phyloP scores from a whole-genome alignment of 306 rosid species.

The Styphnolobium japonicum region DNA sequence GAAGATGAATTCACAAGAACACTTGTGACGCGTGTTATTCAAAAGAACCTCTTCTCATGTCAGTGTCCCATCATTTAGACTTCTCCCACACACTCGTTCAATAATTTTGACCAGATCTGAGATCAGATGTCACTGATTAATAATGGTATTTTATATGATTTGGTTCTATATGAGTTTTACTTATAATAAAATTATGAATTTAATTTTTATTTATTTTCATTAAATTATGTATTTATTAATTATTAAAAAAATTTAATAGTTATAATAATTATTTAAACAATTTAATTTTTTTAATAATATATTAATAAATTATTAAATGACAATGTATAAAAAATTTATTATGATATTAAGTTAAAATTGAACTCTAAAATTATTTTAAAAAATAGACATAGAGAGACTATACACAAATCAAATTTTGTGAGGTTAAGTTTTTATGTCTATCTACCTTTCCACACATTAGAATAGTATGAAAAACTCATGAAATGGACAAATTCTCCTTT shows the following conservation, averaged over 20 bases:
- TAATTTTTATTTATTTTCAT: no score
- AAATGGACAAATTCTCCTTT: not conserved
- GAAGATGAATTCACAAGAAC: not conserved
- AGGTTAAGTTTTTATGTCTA: not conserved
- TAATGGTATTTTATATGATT: not conserved
- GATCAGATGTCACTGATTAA: not conserved
- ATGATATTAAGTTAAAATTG: no score
- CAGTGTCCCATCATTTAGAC: conserved; percentile 14
- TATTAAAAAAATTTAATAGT: no score
- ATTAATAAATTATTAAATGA: no score
- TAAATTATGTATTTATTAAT: no score
- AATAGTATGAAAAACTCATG: no score
- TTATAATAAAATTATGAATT: not conserved
- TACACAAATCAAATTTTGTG: not conserved
- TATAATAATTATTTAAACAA: no score
- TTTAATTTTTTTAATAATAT: no score
- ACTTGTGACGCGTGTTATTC: conserved; percentile 22
- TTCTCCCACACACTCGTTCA: conserved; percentile 6
- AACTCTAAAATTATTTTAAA: no score
- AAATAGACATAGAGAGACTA: not conserved
- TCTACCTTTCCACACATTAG: no score
- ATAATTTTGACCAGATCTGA: not conserved
- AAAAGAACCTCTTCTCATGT: not conserved
- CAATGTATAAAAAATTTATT: no score
- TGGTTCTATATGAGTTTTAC: not conserved